phyloP scores from a whole-genome alignment of 2,329 filamentous ascomycete species.

The Westerdykella aurantiaca region DNA sequence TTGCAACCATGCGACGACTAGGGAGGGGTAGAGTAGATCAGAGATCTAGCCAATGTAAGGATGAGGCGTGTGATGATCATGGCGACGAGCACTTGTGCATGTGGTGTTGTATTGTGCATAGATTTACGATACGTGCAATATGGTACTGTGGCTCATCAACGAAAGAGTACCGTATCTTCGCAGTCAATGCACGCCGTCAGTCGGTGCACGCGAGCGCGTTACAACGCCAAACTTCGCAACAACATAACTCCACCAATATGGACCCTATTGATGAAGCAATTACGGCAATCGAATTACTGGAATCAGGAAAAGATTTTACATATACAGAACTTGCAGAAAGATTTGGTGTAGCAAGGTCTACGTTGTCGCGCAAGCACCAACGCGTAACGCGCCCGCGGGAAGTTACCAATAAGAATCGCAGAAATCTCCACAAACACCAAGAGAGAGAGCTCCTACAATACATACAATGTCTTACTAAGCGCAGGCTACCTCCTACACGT shows the following conservation, averaged over 20 bases:
- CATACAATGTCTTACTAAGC: neutral
- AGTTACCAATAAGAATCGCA: neutral
- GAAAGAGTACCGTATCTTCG: too few species aligned
- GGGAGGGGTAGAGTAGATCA: too few species aligned
- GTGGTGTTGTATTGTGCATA: too few species aligned
- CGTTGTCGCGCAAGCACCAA: neutral
- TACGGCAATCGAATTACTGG: slow-evolving; percentile 1
- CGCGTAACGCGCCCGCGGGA: neutral
- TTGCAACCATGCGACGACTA: too few species aligned
- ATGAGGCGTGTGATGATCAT: too few species aligned
- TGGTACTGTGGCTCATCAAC: too few species aligned
- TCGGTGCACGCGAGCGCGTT: too few species aligned
- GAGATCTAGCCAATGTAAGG: too few species aligned
- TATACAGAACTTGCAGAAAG: neutral
- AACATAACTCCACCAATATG: slow-evolving; percentile 1
- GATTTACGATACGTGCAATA: too few species aligned
- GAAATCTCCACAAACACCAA: neutral
- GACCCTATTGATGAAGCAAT: slow-evolving; percentile 1
- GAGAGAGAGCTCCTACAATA: neutral
- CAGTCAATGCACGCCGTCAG: too few species aligned
- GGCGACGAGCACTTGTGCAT: too few species aligned
- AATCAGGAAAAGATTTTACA: neutral
- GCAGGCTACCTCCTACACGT: neutral
- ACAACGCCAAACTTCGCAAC: neutral
- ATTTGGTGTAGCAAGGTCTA: neutral